A percentile compares a stretch with the other conserved stretches of the same genome.
Conservation (phyloP, 1,284 basidiomycete genomes). For the Sanguinoderma infundibulare region DNA sequence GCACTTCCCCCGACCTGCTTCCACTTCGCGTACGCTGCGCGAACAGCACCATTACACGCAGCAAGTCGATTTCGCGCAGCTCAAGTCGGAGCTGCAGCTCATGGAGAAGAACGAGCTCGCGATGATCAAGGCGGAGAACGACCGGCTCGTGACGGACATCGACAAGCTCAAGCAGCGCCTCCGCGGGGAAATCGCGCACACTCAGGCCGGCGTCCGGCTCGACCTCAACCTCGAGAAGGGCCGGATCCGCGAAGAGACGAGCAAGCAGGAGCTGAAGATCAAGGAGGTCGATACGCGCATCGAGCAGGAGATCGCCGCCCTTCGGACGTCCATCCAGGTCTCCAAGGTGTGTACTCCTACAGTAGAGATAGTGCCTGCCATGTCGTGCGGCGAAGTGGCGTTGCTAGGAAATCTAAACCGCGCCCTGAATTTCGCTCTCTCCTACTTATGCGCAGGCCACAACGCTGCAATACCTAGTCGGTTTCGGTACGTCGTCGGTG, state of each 20-base stretch:
- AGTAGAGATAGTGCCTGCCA: background rate
- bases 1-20: background rate
- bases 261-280: slow-evolving; percentile 94
- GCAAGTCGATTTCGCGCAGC: slow-evolving; percentile 96
- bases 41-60: slow-evolving; percentile 94
- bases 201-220: slow-evolving; percentile 92
- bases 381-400: background rate
- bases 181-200: slow-evolving; percentile 89
- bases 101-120: slow-evolving; percentile 98
- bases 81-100: slow-evolving; percentile 95
- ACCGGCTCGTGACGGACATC: slow-evolving; percentile 89
- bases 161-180: slow-evolving; percentile 96
- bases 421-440: background rate
- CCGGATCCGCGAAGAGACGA: slow-evolving; percentile 92
- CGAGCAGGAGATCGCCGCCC: slow-evolving; percentile 93
- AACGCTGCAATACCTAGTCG: slow-evolving; percentile 82
- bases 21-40: no score
- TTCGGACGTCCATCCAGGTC: slow-evolving; percentile 91
- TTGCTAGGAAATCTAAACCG: background rate
- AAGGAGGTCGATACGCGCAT: slow-evolving; percentile 98
- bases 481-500: slow-evolving; percentile 65
- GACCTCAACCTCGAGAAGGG: slow-evolving; percentile 98
- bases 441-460: slow-evolving; percentile 57
- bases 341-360: slow-evolving; percentile 67
- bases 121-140: slow-evolving; percentile 95